These are phyloP conservation scores for Penicillium antarcticum DNA, from an alignment of 495 filamentous ascomycete genomes.

Conservation along the genomic window DNA sequence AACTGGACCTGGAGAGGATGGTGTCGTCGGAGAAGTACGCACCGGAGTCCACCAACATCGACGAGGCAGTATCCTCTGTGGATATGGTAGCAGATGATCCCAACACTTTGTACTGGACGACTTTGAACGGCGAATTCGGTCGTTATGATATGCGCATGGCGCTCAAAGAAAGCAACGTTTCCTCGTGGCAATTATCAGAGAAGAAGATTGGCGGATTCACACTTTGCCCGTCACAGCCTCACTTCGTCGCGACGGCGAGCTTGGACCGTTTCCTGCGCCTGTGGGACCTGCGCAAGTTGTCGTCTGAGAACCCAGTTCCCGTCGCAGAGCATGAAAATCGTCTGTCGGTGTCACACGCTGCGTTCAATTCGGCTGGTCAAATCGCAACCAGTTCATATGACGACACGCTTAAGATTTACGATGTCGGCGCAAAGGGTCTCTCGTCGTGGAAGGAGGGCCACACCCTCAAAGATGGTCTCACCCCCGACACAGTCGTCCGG, in stretches of 20 bases:
- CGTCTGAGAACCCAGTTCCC: slow-evolving; percentile 56
- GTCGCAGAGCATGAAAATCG: slow-evolving; percentile 78
- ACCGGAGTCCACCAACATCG: slow-evolving; percentile 61
- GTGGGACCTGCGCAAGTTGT: slow-evolving; percentile 89
- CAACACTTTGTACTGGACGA: slow-evolving; percentile 81
- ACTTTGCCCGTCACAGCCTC: slow-evolving; percentile 69
- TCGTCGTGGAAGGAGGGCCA: slow-evolving; percentile 60
- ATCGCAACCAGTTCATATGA: slow-evolving; percentile 92
- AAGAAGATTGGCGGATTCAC: slow-evolving; percentile 97
- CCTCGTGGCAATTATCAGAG: slow-evolving; percentile 75
- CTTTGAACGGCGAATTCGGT: slow-evolving; percentile 74
- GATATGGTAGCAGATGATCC: slow-evolving; percentile 69
- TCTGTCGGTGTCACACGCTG: slow-evolving; percentile 85
- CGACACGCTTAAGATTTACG: slow-evolving; percentile 89
- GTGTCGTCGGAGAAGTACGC: slow-evolving; percentile 76
- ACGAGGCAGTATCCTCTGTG: slow-evolving; percentile 76
- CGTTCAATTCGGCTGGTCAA: slow-evolving; percentile 77
- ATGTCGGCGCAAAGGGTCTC: slow-evolving; percentile 59
- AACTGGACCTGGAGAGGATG: slow-evolving; percentile 77
- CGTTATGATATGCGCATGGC: slow-evolving; percentile 71
- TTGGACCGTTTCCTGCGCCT: slow-evolving; percentile 85
- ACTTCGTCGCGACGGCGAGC: slow-evolving; percentile 87
- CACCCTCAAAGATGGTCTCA: slow-evolving; percentile 57
- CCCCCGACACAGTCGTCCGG: slow-evolving; percentile 62
- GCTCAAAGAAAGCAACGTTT: slow-evolving; percentile 37